Percentiles rank a stretch among this genome's conserved stretches.
Evolutionary conservation across 1,139 yeast genomes (phyloP).

Genomic region (Diutina sp.): DNA sequence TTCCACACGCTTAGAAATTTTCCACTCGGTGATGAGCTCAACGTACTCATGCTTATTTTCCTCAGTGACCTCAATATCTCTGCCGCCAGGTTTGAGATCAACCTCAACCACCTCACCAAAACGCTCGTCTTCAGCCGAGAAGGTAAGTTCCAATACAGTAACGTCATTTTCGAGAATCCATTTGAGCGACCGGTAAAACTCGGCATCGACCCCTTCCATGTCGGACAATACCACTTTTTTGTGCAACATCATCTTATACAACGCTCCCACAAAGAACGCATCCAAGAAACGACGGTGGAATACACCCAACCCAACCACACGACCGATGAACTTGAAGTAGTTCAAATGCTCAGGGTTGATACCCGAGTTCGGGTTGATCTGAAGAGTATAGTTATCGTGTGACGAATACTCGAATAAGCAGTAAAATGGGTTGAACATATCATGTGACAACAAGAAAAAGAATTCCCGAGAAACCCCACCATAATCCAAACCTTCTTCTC

Average conservation of each 20-base stretch:
- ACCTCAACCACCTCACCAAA: constrained; percentile 89
- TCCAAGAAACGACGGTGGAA: constrained; percentile 97
- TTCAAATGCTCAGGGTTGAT: constrained; percentile 96
- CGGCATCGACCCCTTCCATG: constrained; percentile 98
- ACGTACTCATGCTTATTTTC: constrained; percentile 93
- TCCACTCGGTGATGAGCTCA: constrained; percentile 93
- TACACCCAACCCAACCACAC: constrained; percentile 95
- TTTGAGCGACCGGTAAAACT: constrained; percentile 83
- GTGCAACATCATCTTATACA: constrained; percentile 93
- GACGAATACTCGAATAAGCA: constrained; percentile 95
- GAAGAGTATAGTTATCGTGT: constrained; percentile 93
- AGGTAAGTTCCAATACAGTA: constrained; percentile 76
- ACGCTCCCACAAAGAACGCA: constrained; percentile 96
- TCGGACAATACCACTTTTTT: constrained; percentile 92
- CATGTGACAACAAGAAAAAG: constrained; percentile 90
- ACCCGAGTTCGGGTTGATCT: constrained; percentile 95
- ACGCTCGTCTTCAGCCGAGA: constrained; percentile 90
- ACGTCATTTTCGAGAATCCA: constrained; percentile 96
- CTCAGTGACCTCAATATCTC: constrained; percentile 81
- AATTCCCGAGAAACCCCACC: constrained; percentile 99
- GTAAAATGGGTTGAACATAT: constrained; percentile 97
- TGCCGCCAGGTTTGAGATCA: constrained; percentile 83
- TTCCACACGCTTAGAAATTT: constrained; percentile 82
- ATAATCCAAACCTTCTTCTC: constrained; percentile 97
- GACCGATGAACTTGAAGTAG: constrained; percentile 94